Evolutionary conservation across 2,329 filamentous ascomycete species (phyloP).

Genomic region (Gyromitra esculenta): DNA sequence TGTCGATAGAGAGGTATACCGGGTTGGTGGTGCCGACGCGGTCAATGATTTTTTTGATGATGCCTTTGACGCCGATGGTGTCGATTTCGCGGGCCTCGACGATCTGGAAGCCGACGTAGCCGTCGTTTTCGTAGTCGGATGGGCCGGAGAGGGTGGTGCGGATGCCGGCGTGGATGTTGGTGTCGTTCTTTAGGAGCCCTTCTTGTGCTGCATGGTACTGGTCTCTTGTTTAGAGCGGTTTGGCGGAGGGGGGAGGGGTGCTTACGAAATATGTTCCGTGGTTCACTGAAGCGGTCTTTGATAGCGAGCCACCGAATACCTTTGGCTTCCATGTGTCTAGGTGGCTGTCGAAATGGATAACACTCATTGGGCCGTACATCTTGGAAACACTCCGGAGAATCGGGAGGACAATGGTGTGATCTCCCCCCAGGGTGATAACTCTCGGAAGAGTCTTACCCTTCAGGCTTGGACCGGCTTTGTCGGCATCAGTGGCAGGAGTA

Average conservation of each 20-base stretch:
- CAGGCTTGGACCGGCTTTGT: conserved; percentile 71
- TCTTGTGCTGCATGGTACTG: conserved; percentile 47
- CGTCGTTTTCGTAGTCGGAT: conserved; percentile 84
- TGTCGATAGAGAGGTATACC: conserved; percentile 85
- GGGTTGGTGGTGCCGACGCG: conserved; percentile 78
- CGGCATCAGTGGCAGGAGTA: conserved; percentile 73
- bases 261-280: conserved; percentile 81
- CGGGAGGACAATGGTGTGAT: conserved; percentile 71
- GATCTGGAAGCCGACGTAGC: conserved; percentile 84
- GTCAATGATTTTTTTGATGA: conserved; percentile 79
- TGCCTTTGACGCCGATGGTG: conserved; percentile 74
- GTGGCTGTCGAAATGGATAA: conserved; percentile 72
- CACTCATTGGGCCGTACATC: conserved; percentile 70
- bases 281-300: conserved; percentile 79
- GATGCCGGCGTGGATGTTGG: conserved; percentile 87
- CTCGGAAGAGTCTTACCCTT: conserved; percentile 80
- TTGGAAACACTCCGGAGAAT: conserved; percentile 70
- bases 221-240: not conserved
- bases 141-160: conserved; percentile 81
- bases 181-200: conserved; percentile 76
- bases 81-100: conserved; percentile 79
- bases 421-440: conserved; percentile 78
- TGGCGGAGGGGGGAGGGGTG: not conserved
- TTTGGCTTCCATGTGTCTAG: conserved; percentile 77
- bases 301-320: conserved; percentile 84